A percentile compares a stretch with the other conserved stretches of the same genome.
Evolutionary conservation across 176 grass and related monocot genomes (phyloP).

Genomic region (Guadua angustifolia): DNA sequence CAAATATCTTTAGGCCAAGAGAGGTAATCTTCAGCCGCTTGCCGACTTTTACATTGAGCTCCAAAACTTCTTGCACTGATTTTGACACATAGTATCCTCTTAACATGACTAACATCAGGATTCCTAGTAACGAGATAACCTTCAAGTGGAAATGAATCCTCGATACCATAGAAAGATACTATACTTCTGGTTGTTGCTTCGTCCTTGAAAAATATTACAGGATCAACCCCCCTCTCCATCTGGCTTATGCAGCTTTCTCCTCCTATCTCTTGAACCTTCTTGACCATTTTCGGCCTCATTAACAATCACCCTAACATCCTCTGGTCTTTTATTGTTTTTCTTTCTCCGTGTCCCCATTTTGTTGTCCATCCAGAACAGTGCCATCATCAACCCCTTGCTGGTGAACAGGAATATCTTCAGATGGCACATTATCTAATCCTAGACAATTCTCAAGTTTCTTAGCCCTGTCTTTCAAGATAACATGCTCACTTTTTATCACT

Average conservation of each 20-base stretch:
- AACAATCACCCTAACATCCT: constrained; percentile 49
- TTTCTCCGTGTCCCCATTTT: constrained; percentile 42
- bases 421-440: constrained; percentile 29
- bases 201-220: constrained; percentile 91
- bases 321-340: constrained; percentile 38
- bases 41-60: constrained; percentile 82
- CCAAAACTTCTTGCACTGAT: constrained; percentile 73
- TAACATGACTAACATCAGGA: constrained; percentile 74
- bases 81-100: constrained; percentile 95
- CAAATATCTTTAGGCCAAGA: constrained; percentile 94
- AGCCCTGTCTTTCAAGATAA: constrained; percentile 24
- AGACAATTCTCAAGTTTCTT: constrained; percentile 38
- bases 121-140: constrained; percentile 88
- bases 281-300: constrained; percentile 58
- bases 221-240: constrained; percentile 95
- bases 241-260: constrained; percentile 57
- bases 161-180: constrained; percentile 83
- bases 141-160: constrained; percentile 74
- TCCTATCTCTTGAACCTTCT: constrained; percentile 42
- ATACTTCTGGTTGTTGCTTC: constrained; percentile 73
- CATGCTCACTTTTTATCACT: constrained; percentile 46
- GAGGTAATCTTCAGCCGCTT: constrained; percentile 89
- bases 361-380: constrained; percentile 42
- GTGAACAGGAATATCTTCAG: constrained; percentile 48
- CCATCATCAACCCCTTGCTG: constrained; percentile 44